phyloP scores from a whole-genome alignment of 2,329 filamentous ascomycete genomes.

The Ophiostoma himal-ulmi region DNA sequence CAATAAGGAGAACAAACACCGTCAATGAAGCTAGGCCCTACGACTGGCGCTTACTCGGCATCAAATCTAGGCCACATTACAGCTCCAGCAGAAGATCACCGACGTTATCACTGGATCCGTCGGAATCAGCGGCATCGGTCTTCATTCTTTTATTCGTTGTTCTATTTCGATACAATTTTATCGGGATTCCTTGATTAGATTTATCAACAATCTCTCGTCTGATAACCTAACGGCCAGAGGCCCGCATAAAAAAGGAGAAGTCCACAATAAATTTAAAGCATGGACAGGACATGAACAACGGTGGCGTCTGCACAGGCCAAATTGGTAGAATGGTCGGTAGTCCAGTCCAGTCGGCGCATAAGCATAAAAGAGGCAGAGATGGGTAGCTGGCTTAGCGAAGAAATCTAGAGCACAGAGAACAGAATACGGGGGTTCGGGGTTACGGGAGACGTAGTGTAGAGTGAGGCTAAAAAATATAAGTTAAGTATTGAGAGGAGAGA shows the following conservation, averaged over 20 bases:
- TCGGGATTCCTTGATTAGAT: neutral
- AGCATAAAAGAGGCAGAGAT: neutral
- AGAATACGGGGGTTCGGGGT: neutral
- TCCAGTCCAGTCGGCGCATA: neutral
- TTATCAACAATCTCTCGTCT: neutral
- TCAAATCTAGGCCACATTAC: neutral
- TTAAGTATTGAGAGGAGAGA: neutral
- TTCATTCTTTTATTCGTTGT: neutral
- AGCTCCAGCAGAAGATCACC: neutral
- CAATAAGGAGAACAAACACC: no score
- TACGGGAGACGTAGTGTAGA: neutral
- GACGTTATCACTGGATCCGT: neutral
- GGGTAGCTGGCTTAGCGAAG: neutral
- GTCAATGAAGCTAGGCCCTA: neutral
- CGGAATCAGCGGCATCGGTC: neutral
- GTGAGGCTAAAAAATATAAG: neutral
- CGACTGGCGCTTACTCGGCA: neutral
- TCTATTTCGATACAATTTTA: neutral
- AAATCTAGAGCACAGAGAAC: neutral
- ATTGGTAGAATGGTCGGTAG: neutral
- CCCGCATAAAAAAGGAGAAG: constrained; percentile 5
- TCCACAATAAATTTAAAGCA: constrained; percentile 9
- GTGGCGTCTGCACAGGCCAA: neutral
- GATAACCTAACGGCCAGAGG: neutral
- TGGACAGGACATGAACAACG: neutral